These are phyloP conservation scores for Boletus sp. DNA, from an alignment of 768 basidiomycete genomes.

Conservation along the genomic window DNA sequence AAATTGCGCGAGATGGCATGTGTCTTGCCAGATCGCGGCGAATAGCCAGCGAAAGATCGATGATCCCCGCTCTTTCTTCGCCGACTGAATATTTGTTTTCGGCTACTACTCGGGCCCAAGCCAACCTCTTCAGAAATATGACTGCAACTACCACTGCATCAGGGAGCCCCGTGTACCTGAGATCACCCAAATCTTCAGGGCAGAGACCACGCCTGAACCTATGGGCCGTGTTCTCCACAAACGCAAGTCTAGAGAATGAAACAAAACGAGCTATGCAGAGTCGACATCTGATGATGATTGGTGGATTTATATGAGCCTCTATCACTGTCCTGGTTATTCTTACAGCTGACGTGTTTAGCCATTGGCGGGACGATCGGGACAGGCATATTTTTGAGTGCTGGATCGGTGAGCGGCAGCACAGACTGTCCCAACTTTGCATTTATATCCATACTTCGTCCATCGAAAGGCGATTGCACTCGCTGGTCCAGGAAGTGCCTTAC, in stretches of 20 bases:
- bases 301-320: constrained; percentile 17
- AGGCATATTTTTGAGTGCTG: constrained; percentile 61
- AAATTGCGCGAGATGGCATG: neutral
- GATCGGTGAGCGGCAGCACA: constrained; percentile 37
- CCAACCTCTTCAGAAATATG: neutral
- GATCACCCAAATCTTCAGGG: neutral
- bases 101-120: neutral
- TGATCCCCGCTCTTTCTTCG: constrained; percentile 1
- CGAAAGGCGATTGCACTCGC: constrained; percentile 50
- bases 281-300: constrained; percentile 44
- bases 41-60: neutral
- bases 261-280: constrained; percentile 42
- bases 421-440: neutral
- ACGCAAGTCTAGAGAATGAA: constrained; percentile 16
- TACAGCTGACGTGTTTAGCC: constrained; percentile 30
- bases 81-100: neutral
- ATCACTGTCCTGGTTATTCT: neutral
- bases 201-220: neutral
- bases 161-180: neutral
- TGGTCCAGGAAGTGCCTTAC: constrained; percentile 60
- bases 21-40: neutral
- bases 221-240: constrained; percentile 8
- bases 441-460: neutral
- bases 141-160: neutral
- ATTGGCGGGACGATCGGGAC: constrained; percentile 61